A percentile compares a stretch with the other conserved stretches of the same genome.
Evolutionary conservation across 1,139 yeast species (phyloP).

Genomic region (Nakaseomyces kungkrabaensis): DNA sequence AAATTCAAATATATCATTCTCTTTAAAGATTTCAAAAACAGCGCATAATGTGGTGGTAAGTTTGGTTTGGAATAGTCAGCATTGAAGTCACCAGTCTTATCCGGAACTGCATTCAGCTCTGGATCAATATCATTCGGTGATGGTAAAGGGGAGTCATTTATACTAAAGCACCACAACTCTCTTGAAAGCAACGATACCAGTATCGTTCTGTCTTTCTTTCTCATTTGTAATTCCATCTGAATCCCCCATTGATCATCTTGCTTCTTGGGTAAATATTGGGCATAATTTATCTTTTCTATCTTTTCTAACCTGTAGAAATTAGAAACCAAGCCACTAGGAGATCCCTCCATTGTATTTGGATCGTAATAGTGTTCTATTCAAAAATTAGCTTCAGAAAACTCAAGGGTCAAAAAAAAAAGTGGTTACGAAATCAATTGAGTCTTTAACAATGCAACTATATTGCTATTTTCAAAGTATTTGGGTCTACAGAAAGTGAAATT

Average conservation of each 20-base stretch:
- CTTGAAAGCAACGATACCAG: slow-evolving; percentile 52
- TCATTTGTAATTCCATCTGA: slow-evolving; percentile 49
- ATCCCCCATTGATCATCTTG: slow-evolving; percentile 37
- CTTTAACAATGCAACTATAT: no score
- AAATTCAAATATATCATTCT: slow-evolving; percentile 42
- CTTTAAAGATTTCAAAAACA: slow-evolving; percentile 54
- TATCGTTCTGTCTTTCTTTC: slow-evolving; percentile 43
- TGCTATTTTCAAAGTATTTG: no score
- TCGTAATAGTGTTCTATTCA: not conserved
- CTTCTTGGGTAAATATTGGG: slow-evolving; percentile 25
- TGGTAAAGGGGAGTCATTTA: slow-evolving; percentile 30
- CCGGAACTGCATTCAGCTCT: slow-evolving; percentile 12
- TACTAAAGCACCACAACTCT: slow-evolving; percentile 50
- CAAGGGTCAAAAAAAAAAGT: not conserved
- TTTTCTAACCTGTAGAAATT: slow-evolving; percentile 25
- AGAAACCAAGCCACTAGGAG: slow-evolving; percentile 12
- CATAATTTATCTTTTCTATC: slow-evolving; percentile 25
- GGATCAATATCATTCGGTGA: slow-evolving; percentile 10
- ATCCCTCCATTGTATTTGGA: not conserved
- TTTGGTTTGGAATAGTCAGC: slow-evolving; percentile 31
- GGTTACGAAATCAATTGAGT: no score
- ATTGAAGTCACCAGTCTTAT: slow-evolving; percentile 26
- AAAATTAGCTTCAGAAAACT: not conserved
- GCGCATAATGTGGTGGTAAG: slow-evolving; percentile 40
- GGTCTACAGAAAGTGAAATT: no score